Evolutionary conservation across 176 grass and related monocot species (phyloP).

Genomic region (Eleusine coracana): DNA sequence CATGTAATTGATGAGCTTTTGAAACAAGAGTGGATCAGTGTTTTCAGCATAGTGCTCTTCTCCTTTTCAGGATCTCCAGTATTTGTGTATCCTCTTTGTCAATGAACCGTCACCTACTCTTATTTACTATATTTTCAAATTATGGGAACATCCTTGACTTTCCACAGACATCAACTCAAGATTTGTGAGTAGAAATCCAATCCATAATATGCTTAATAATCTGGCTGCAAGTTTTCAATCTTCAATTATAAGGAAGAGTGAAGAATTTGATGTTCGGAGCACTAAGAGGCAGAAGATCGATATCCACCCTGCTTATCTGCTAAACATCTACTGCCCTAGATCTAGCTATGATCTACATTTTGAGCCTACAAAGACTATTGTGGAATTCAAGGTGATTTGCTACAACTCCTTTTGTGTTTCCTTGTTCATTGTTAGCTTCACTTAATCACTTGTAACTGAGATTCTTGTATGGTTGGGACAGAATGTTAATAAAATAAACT

Average conservation of each 20-base stretch:
- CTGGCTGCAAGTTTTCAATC: slow-evolving; percentile 65
- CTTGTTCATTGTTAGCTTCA: slow-evolving; percentile 28
- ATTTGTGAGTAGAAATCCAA: slow-evolving; percentile 69
- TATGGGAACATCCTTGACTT: slow-evolving; percentile 54
- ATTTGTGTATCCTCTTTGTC: slow-evolving; percentile 86
- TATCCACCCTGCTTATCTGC: slow-evolving; percentile 72
- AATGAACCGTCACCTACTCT: slow-evolving; percentile 8
- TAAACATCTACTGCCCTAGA: slow-evolving; percentile 78
- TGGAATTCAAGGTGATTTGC: slow-evolving; percentile 87
- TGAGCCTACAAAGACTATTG: slow-evolving; percentile 84
- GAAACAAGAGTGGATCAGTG: slow-evolving; percentile 24
- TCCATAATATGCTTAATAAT: slow-evolving; percentile 90
- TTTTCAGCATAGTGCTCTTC: slow-evolving; percentile 45
- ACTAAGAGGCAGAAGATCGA: slow-evolving; percentile 70
- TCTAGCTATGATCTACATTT: slow-evolving; percentile 83
- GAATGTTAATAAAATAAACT: slow-evolving; percentile 9
- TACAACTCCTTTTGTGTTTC: slow-evolving; percentile 31
- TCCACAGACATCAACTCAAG: slow-evolving; percentile 90
- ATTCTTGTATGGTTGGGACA: neutral
- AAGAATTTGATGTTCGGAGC: slow-evolving; percentile 51
- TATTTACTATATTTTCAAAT: slow-evolving; percentile 31
- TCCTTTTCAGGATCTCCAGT: slow-evolving; percentile 87
- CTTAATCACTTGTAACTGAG: slow-evolving; percentile 32
- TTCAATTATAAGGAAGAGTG: slow-evolving; percentile 40
- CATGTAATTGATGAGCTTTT: slow-evolving; percentile 21